These are phyloP conservation scores for Vanilla planifolia DNA, from an alignment of 106 monocot genomes.

Conservation along the genomic window DNA sequence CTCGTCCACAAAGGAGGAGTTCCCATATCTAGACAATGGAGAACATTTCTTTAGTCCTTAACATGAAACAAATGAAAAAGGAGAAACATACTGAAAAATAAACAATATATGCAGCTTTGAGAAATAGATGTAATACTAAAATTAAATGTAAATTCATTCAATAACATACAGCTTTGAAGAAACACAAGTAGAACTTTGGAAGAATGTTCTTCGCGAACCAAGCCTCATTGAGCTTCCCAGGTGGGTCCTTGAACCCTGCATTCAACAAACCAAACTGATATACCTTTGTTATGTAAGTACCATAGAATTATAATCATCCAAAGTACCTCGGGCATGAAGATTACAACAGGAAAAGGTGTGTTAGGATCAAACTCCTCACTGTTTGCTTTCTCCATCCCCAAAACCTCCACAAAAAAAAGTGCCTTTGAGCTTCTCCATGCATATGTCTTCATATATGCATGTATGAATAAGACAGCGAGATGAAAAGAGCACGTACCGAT, in stretches of 20 bases:
- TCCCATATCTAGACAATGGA: constrained; percentile 38
- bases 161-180: constrained; percentile 62
- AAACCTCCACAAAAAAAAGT: constrained; percentile 20
- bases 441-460: no score
- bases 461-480: not conserved
- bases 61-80: no score
- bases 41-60: not conserved
- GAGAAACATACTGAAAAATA: no score
- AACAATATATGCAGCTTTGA: no score
- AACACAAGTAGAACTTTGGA: constrained; percentile 39
- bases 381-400: constrained; percentile 60
- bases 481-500: constrained; percentile 34
- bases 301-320: no score
- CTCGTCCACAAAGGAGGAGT: constrained; percentile 54
- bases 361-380: constrained; percentile 74
- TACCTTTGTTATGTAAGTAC: no score
- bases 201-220: constrained; percentile 60
- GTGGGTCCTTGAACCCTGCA: constrained; percentile 72
- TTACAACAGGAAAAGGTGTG: constrained; percentile 49
- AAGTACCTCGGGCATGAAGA: constrained; percentile 83
- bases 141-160: not conserved
- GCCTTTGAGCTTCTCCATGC: no score
- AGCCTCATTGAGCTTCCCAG: constrained; percentile 84
- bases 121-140: not conserved
- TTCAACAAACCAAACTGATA: not conserved